Percentiles rank a stretch among this genome's conserved stretches.
Conservation (phyloP, 768 basidiomycete species). For the Mycena haematopus region DNA sequence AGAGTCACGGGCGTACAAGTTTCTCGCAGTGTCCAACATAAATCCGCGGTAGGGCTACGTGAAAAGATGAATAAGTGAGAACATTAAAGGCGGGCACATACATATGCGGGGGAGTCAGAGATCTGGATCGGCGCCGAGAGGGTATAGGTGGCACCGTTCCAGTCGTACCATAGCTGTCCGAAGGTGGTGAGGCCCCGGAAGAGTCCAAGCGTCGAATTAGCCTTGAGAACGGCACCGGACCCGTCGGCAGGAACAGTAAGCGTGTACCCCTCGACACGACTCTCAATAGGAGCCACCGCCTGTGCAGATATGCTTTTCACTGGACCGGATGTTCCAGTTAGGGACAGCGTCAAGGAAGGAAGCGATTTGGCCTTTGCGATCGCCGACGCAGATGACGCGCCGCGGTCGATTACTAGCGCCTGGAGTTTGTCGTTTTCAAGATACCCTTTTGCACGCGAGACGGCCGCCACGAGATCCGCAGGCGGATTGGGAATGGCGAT, state of each 20-base stretch:
- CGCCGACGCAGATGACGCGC: slow-evolving; percentile 39
- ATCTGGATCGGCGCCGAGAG: slow-evolving; percentile 48
- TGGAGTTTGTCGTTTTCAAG: slow-evolving; percentile 48
- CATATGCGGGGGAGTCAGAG: slow-evolving; percentile 49
- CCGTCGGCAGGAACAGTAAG: slow-evolving; percentile 49
- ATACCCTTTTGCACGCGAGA: slow-evolving; percentile 39
- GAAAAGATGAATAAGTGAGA: not conserved
- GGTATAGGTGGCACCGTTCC: slow-evolving; percentile 42
- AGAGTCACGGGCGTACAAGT: slow-evolving; percentile 39
- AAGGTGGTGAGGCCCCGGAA: slow-evolving; percentile 61
- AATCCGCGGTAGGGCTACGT: slow-evolving; percentile 55
- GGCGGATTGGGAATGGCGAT: slow-evolving; percentile 23
- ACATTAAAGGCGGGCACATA: slow-evolving; percentile 7
- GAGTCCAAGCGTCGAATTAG: slow-evolving; percentile 54
- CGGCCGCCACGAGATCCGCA: slow-evolving; percentile 48
- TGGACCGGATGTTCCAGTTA: slow-evolving; percentile 28
- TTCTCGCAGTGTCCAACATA: slow-evolving; percentile 63
- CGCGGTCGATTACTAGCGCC: slow-evolving; percentile 50
- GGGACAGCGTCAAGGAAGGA: slow-evolving; percentile 39
- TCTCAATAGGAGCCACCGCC: slow-evolving; percentile 42
- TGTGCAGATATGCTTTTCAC: slow-evolving; percentile 44
- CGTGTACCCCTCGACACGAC: slow-evolving; percentile 52
- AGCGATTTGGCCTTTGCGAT: slow-evolving; percentile 41
- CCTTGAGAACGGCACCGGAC: slow-evolving; percentile 44
- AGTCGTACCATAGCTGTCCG: slow-evolving; percentile 46